phyloP scores from a whole-genome alignment of 73 alveolate species.

The Paramecium tetraurelia region DNA sequence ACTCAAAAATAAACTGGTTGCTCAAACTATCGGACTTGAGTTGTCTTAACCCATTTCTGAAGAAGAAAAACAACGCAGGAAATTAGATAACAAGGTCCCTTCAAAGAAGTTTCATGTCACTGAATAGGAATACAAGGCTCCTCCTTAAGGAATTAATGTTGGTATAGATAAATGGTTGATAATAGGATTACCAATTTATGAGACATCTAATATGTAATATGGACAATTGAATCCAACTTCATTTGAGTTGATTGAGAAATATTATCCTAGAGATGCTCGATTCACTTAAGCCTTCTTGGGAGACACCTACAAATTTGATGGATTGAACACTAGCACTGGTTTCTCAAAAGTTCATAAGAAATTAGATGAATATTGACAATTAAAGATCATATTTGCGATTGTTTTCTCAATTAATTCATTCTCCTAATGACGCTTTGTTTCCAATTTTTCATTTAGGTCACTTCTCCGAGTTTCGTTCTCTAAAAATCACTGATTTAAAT shows the following conservation, averaged over 20 bases:
- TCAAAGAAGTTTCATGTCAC: slow-evolving; percentile 35
- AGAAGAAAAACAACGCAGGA: slow-evolving; percentile 44
- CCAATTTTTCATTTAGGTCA: not conserved
- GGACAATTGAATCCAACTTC: slow-evolving; percentile 25
- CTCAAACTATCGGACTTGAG: slow-evolving; percentile 10
- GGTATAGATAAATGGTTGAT: not conserved
- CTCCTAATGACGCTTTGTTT: not conserved
- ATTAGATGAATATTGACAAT: slow-evolving; percentile 39
- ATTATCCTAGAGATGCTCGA: slow-evolving; percentile 34
- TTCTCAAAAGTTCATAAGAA: slow-evolving; percentile 38
- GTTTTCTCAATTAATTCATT: not conserved
- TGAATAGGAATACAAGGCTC: slow-evolving; percentile 15
- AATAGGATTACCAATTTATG: slow-evolving; percentile 39
- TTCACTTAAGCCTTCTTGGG: not conserved
- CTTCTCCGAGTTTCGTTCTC: not conserved
- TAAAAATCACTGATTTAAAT: not conserved
- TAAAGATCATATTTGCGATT: slow-evolving; percentile 6
- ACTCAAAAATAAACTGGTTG: slow-evolving; percentile 28
- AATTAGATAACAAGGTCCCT: slow-evolving; percentile 37
- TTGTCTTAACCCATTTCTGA: not conserved
- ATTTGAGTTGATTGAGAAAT: slow-evolving; percentile 22
- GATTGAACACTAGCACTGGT: not conserved
- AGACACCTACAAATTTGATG: slow-evolving; percentile 26
- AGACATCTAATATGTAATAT: slow-evolving; percentile 42
- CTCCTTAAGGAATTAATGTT: not conserved